A percentile compares a stretch with the other conserved stretches of the same genome.
Evolutionary conservation across 1,284 basidiomycete species (phyloP).

Genomic region (Naganishia sp.): DNA sequence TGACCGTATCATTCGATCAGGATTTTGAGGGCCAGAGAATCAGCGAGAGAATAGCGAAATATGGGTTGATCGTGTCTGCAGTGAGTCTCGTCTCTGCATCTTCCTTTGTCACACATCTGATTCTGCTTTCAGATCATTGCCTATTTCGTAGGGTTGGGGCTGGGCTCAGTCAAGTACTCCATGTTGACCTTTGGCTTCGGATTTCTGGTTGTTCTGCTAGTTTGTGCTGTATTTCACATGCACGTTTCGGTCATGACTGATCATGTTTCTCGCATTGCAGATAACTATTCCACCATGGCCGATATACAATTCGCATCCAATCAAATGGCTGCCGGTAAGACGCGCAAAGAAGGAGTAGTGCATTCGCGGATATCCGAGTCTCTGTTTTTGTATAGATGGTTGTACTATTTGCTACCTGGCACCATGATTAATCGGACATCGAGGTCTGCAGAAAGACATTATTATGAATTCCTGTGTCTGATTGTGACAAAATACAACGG

Average conservation of each 20-base stretch:
- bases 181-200: constrained; percentile 31
- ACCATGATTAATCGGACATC: no score
- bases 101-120: not conserved
- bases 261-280: not conserved
- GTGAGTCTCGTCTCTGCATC: constrained; percentile 12
- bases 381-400: not conserved
- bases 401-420: not conserved
- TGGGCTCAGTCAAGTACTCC: constrained; percentile 25
- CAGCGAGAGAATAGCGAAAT: constrained; percentile 28
- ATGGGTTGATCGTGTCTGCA: constrained; percentile 24
- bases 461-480: no score
- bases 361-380: no score
- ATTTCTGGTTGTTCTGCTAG: constrained; percentile 29
- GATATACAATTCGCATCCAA: constrained; percentile 30
- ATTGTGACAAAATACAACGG: no score
- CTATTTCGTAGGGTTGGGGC: constrained; percentile 22
- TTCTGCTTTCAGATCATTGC: constrained; percentile 25
- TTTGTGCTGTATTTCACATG: constrained; percentile 1
- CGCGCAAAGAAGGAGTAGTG: constrained; percentile 20
- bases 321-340: constrained; percentile 31
- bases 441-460: no score
- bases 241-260: no score
- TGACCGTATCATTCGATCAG: not conserved
- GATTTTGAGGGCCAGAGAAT: constrained; percentile 33
- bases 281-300: constrained; percentile 33